Evolutionary conservation across 2,329 filamentous ascomycete species (phyloP).

Genomic region (Neopestalotiopsis sp.): DNA sequence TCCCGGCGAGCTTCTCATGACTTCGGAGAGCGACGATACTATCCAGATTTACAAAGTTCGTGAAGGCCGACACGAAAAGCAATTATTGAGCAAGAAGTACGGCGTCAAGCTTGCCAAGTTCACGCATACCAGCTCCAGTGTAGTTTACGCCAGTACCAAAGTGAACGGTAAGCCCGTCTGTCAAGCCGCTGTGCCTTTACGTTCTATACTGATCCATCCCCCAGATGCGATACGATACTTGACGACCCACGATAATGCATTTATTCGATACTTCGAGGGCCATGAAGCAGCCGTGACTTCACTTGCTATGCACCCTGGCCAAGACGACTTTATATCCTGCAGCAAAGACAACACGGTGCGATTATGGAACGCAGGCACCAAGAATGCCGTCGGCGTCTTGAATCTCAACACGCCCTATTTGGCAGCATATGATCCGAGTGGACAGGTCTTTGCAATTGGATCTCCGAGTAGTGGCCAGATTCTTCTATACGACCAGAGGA

Average conservation of each 20-base stretch:
- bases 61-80: constrained; percentile 88
- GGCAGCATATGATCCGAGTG: constrained; percentile 89
- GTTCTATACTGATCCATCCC: constrained; percentile 5
- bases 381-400: constrained; percentile 79
- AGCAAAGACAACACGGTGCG: constrained; percentile 89
- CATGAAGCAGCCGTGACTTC: constrained; percentile 86
- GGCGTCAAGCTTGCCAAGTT: constrained; percentile 93
- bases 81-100: constrained; percentile 93
- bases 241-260: constrained; percentile 93
- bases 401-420: constrained; percentile 83
- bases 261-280: constrained; percentile 94
- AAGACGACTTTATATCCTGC: constrained; percentile 91
- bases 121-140: constrained; percentile 87
- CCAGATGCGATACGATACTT: constrained; percentile 83
- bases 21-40: constrained; percentile 90
- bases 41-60: constrained; percentile 95
- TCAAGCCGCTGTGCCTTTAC: neutral
- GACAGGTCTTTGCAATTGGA: constrained; percentile 87
- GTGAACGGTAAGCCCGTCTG: constrained; percentile 69
- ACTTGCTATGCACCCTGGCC: constrained; percentile 81
- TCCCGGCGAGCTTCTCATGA: constrained; percentile 88
- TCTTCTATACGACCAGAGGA: constrained; percentile 89
- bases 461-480: constrained; percentile 80
- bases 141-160: constrained; percentile 96
- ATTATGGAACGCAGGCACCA: constrained; percentile 85